These are phyloP conservation scores for Jatropha multifida DNA, from an alignment of 441 rosid species.

Conservation along the genomic window DNA sequence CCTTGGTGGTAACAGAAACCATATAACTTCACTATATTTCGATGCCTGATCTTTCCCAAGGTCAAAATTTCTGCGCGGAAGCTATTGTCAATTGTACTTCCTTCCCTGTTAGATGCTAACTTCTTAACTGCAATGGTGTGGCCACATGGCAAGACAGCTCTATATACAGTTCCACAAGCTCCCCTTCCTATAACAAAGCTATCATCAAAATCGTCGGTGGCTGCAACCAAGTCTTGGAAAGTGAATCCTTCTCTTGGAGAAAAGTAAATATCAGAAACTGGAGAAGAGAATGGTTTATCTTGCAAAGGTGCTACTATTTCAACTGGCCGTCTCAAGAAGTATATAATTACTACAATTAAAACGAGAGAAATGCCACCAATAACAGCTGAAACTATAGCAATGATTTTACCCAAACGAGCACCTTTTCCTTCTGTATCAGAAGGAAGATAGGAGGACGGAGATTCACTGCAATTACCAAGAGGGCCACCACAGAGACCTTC, in stretches of 20 bases:
- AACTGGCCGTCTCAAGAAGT: constrained; percentile 57
- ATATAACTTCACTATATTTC: constrained; percentile 85
- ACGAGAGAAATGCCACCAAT: constrained; percentile 76
- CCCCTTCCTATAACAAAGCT: constrained; percentile 76
- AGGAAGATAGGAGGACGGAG: constrained; percentile 40
- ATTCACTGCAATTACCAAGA: constrained; percentile 44
- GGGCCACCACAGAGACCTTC: constrained; percentile 79
- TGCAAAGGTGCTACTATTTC: constrained; percentile 45
- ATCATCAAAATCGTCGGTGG: constrained; percentile 72
- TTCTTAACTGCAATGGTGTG: constrained; percentile 76
- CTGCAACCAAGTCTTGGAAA: constrained; percentile 71
- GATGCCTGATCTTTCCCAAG: constrained; percentile 84
- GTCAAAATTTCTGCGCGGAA: constrained; percentile 85
- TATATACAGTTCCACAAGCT: constrained; percentile 90
- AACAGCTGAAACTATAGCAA: constrained; percentile 61
- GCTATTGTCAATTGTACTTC: constrained; percentile 68
- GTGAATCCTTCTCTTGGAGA: constrained; percentile 82
- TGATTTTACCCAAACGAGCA: constrained; percentile 47
- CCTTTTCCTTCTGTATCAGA: constrained; percentile 20
- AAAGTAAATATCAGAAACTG: constrained; percentile 65
- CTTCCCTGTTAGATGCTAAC: constrained; percentile 76
- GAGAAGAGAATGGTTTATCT: constrained; percentile 41
- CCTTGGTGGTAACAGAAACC: constrained; percentile 89
- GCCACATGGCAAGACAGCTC: constrained; percentile 63
- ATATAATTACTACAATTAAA: constrained; percentile 53